Percentiles rank a stretch among this genome's conserved stretches.
These are phyloP conservation scores for Pulveroboletus sp. DNA, from an alignment of 768 basidiomycete species.

Conservation along the genomic window DNA sequence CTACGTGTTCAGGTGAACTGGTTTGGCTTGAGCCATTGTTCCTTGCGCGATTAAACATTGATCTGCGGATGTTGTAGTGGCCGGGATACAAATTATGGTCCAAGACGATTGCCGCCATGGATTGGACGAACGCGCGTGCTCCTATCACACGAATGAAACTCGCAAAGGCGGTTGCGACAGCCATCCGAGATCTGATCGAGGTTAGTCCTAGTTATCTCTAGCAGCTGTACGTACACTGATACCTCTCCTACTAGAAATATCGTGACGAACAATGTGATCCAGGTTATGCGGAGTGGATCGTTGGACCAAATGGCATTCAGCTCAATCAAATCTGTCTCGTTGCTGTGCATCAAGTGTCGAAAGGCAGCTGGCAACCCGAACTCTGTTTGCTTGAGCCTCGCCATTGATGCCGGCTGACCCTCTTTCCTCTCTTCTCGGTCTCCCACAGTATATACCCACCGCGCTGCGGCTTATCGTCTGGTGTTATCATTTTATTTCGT, in stretches of 20 bases:
- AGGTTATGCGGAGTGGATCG: conserved; percentile 16
- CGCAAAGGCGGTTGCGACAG: conserved; percentile 70
- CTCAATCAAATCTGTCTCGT: conserved; percentile 46
- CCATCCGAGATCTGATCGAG: conserved; percentile 59
- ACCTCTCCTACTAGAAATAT: conserved; percentile 9
- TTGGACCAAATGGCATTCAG: conserved; percentile 23
- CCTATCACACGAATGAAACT: conserved; percentile 70
- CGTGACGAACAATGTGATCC: conserved; percentile 7
- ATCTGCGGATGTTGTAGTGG: conserved; percentile 46
- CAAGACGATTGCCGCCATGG: conserved; percentile 70
- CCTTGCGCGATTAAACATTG: conserved; percentile 1
- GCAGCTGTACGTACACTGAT: conserved; percentile 8
- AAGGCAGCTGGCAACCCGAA: conserved; percentile 76
- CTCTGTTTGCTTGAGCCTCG: conserved; percentile 43
- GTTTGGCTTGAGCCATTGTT: neutral
- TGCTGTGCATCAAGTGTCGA: conserved; percentile 72
- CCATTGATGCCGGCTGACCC: conserved; percentile 5
- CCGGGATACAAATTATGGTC: conserved; percentile 73
- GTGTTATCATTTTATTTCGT: neutral
- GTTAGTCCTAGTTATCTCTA: conserved; percentile 29
- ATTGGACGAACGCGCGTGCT: conserved; percentile 69
- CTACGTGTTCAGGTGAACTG: conserved; percentile 62
- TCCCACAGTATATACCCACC: neutral
- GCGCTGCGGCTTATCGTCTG: neutral
- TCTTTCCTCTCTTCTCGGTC: neutral